Base-by-base conservation (phyloP, 2,329 filamentous ascomycete genomes). In the Sodiomyces alkalinus region DNA sequence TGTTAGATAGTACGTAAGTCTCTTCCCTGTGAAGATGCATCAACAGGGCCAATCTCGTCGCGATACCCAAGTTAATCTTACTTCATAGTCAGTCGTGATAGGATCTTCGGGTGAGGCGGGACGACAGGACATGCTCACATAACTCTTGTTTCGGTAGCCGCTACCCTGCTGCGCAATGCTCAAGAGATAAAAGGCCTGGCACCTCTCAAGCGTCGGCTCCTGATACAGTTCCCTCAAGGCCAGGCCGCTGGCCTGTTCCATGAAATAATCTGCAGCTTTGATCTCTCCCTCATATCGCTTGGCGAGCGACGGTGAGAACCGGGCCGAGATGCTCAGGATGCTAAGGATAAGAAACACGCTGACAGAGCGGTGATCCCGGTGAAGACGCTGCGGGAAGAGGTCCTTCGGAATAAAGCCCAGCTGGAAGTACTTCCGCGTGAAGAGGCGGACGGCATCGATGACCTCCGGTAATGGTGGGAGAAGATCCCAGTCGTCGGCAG, bases 161-260 rank as follows among this genome's bases (percentile, higher is more conserved):
- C 60, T 67, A 10, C 65, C 65, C 40, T 71, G 67, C 37, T 73
- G 66, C 4, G 67, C 65, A 30, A 73, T 62, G 39, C 64, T 68
- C 11, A 73, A 48, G 4, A 73, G 46, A 36, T 70, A 71, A 34
- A 72, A 72, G 1, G 59, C 66, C 43, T 73, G 68, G 28, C 64
- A 70, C 22, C 60, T 53, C 39, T 71, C 64, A 12, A 73, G 41
- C 0, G 58, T 66, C 1, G 66, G 60, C 29, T 60, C 57, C 21
- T 57, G 49, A 39, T 70, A 70, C 13, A 71, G 46, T 38, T 69
- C 64, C 15, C 47, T 46, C 18, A 59, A 42, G 1, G 66, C 64
- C 7, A 70, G 44, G 6, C 41, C 40, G 7, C 60, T 56, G 2
- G 65, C 63, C 16, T 53, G 56, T 20, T 60, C 57, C 53, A 67